Base-by-base conservation (phyloP, 805 yeast species). In the Yarrowia sp. region DNA sequence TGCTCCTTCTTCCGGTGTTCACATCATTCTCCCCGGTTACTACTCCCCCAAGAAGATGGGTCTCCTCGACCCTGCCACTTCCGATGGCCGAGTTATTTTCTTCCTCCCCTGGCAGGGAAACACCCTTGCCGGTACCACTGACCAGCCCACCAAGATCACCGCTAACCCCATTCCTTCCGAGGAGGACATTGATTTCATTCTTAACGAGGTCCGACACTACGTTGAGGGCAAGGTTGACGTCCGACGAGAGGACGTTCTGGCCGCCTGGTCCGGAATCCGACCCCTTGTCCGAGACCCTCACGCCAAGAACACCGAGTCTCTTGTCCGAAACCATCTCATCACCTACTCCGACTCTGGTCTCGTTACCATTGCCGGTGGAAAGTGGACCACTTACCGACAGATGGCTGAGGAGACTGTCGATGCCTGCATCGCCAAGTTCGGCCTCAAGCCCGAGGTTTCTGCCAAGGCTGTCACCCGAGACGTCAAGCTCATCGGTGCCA, bases 41-140 rank as follows among this genome's bases (percentile, higher is more conserved):
- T 92, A 90, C 78, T 88, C 96, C 76, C 96, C 98, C 62, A 83
- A 83, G 73, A 86, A 86, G 68, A 83, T 90, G 82, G 98, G 98
- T 68, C 81, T 92, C 68, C 81, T 92, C 66, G 98, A 92, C 77
- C 96, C 97, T 52, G 83, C 90, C 51, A 92, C 98, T 54, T 81
- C 93, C 35, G 98, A 92, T 75, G 98, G 98, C 66, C 86, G 98
- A 77, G 98, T 92, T 62, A 89, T 93, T 89, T 92, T 92, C 79
- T 92, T 93, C 81, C 81, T 92, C 76, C 98, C 98, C 70, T 92
- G 98, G 98, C 97, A 92, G 80, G 97, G 97, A 6, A 89, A 92
- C 76, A 96, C 92, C 35, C 81, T 92, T 69, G 97, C 97, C 66
- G 98, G 98, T 75, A 92, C 98, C 67, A 92, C 98, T 65, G 98